Evolutionary conservation across 345 rosid species (phyloP), one percentile per base, ranked within the genome.

Genomic region (Hypericum androsaemum): DNA sequence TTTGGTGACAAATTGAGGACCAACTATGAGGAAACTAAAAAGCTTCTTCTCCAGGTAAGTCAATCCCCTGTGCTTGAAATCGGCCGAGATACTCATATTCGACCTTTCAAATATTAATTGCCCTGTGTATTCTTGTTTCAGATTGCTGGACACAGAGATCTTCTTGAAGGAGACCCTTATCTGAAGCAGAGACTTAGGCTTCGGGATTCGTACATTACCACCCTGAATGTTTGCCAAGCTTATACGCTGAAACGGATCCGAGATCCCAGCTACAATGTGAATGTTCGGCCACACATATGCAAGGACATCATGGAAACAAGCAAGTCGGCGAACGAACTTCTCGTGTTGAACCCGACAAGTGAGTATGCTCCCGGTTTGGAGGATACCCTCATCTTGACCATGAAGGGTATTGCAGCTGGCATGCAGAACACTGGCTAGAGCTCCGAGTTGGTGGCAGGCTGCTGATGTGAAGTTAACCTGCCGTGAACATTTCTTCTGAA

Each of bases 341-440:
- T 85, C 56, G 83, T 70, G 63, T 75, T 92, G 74, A 92, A 88
- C 78, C 78, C 86, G 0, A 73, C 78, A 3, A 88, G 95, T 8
- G 98, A 92, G 12, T 85, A 92, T 44, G 89, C 80, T 16, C 95
- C 95, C 15, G 95, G 97, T 39, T 70, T 92, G 72, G 97, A 88
- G 73, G 99, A 94, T 74, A 88, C 99, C 52, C 94, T 94, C 51
- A 88, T 94, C 74, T 70, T 94, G 73, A 94, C 97, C 62, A 86
- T 94, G 95, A 94, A 94, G 74, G 99, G 99, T 61, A 76, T 94
- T 59, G 95, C 97, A 12, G 97, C 97, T 0, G 95, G 97, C 54
- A 17, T 88, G 72, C 97, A 88, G 71, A 94, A 88, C 78, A 94
- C 99, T 4, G 97, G 99, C 67, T 94, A 77, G 63, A 61, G 32